A percentile compares a stretch with the other conserved stretches of the same genome.
phyloP scores from a whole-genome alignment of 305 asterid species.

The Solanum chacoense region DNA sequence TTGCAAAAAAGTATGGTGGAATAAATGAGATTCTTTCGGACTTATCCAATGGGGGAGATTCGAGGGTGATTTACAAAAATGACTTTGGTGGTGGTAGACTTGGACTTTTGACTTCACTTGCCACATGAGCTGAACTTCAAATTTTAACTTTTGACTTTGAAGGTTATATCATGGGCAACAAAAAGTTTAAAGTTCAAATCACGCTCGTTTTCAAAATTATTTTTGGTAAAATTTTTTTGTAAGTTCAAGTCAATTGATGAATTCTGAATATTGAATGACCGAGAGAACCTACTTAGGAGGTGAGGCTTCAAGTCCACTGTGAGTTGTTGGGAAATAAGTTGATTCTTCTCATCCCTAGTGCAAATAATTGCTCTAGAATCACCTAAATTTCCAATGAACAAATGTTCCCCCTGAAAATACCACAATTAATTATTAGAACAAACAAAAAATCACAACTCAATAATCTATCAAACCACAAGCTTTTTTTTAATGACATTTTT shows the following conservation, averaged over 20 bases:
- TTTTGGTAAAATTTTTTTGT: not conserved
- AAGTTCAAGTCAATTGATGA: not conserved
- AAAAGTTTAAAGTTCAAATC: not conserved
- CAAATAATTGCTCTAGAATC: constrained; percentile 88
- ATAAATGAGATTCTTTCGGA: not conserved
- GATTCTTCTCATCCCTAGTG: constrained; percentile 39
- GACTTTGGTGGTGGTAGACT: not conserved
- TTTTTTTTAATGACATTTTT: not conserved
- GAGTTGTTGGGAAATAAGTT: constrained; percentile 56
- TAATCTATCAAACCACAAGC: not conserved
- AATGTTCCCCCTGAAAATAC: constrained; percentile 49
- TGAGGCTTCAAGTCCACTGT: constrained; percentile 86
- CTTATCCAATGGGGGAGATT: not conserved
- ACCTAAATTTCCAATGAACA: constrained; percentile 70
- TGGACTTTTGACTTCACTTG: not conserved
- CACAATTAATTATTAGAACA: not conserved
- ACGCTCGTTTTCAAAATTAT: not conserved
- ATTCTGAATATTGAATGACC: not conserved
- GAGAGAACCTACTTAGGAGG: constrained; percentile 13
- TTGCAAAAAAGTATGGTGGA: not conserved
- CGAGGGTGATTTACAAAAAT: not conserved
- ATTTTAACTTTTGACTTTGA: not conserved
- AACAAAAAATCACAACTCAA: not conserved
- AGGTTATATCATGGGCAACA: not conserved
- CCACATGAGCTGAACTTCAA: not conserved